These are phyloP conservation scores for Eucalyptus sp. DNA, from an alignment of 345 rosid genomes.

Conservation along the genomic window DNA sequence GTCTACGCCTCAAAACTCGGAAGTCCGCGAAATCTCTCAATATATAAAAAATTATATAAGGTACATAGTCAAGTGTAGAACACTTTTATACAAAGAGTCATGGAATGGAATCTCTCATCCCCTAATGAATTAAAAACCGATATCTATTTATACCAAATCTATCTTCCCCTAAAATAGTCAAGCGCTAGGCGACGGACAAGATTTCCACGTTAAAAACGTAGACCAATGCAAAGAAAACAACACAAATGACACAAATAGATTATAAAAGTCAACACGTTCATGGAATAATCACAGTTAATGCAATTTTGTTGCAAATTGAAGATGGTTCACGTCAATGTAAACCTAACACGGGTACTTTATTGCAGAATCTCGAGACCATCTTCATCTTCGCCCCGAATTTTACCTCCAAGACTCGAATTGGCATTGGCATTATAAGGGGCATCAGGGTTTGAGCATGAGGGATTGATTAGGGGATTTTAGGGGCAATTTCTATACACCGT, in stretches of 20 bases:
- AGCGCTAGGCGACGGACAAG: too few species aligned
- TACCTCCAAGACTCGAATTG: neutral
- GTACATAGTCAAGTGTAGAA: too few species aligned
- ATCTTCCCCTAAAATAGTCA: too few species aligned
- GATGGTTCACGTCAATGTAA: neutral
- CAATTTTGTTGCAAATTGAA: neutral
- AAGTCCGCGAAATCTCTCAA: too few species aligned
- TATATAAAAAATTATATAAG: too few species aligned
- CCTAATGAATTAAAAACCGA: too few species aligned
- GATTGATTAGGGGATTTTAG: neutral
- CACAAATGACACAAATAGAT: neutral
- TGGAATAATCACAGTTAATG: neutral
- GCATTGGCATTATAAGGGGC: neutral
- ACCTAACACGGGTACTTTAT: neutral
- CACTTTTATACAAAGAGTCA: too few species aligned
- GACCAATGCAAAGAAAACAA: neutral
- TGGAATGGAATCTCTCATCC: too few species aligned
- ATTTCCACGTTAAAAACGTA: too few species aligned
- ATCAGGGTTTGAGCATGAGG: neutral
- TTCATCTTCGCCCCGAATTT: neutral
- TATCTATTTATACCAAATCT: too few species aligned
- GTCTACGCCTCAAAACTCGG: too few species aligned
- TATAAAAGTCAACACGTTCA: neutral
- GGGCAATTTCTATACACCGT: neutral
- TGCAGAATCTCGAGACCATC: neutral